A percentile compares a stretch with the other conserved stretches of the same genome.
Conservation (phyloP, 805 yeast species). For the Debaryomyces maramus region DNA sequence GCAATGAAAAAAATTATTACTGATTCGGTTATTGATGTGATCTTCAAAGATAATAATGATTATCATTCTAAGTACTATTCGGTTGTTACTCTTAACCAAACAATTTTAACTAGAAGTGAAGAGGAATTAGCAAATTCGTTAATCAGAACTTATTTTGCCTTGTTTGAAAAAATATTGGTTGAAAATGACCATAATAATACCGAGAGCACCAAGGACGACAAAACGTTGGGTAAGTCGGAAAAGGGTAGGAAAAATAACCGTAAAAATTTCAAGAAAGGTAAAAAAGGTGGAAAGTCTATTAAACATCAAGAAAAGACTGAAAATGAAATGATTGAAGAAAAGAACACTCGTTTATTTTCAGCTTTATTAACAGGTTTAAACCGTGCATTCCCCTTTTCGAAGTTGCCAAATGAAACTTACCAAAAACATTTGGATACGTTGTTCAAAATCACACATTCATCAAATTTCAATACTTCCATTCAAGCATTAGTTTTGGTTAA, state of each 20-base stretch:
- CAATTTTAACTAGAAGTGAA: constrained; percentile 78
- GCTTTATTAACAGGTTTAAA: constrained; percentile 93
- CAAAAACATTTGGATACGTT: constrained; percentile 78
- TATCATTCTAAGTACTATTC: constrained; percentile 89
- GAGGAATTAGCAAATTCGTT: constrained; percentile 78
- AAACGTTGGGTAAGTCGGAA: constrained; percentile 53
- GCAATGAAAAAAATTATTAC: constrained; percentile 86
- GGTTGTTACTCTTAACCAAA: constrained; percentile 85
- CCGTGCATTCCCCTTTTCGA: constrained; percentile 92
- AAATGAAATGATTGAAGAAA: constrained; percentile 69
- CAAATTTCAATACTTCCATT: constrained; percentile 90
- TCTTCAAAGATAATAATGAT: constrained; percentile 70
- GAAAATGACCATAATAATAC: constrained; percentile 55
- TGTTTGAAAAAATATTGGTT: constrained; percentile 79
- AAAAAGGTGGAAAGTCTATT: constrained; percentile 83
- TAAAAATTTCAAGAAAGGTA: constrained; percentile 76
- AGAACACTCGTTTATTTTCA: constrained; percentile 78
- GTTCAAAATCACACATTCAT: constrained; percentile 87
- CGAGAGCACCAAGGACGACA: constrained; percentile 37
- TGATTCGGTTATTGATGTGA: constrained; percentile 76
- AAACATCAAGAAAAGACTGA: constrained; percentile 60
- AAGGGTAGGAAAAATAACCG: constrained; percentile 56
- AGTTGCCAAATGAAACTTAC: constrained; percentile 67
- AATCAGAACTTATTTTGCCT: constrained; percentile 78
- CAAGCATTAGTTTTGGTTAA: constrained; percentile 87